Evolutionary conservation across 208 protist species (phyloP).

Genomic region (Trypanosoma brucei): DNA sequence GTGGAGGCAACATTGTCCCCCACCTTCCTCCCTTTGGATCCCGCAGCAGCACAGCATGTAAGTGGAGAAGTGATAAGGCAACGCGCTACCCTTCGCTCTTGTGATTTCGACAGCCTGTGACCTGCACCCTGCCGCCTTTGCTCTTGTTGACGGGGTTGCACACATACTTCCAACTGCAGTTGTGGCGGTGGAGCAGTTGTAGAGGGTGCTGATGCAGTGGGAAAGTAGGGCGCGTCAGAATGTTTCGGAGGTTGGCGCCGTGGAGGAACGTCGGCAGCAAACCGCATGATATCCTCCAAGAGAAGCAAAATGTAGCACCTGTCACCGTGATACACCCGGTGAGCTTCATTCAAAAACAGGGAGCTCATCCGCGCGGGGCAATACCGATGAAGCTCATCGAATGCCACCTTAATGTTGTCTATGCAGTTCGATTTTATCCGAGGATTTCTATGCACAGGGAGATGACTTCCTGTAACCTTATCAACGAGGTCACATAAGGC

Average conservation of each 20-base stretch:
- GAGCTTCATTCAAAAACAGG: constrained; percentile 21
- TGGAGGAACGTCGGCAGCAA: constrained; percentile 11
- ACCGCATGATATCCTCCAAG: constrained; percentile 32
- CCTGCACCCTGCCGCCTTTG: not conserved
- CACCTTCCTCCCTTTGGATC: too few species aligned
- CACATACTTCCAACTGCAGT: not conserved
- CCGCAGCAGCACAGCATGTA: not conserved
- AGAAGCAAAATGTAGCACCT: constrained; percentile 37
- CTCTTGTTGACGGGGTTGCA: not conserved
- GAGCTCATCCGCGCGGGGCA: constrained; percentile 22
- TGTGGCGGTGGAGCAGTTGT: not conserved
- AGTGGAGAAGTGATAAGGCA: constrained; percentile 22
- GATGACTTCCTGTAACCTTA: constrained; percentile 11
- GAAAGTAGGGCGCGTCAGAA: constrained; percentile 8
- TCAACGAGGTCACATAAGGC: constrained; percentile 43
- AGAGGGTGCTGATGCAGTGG: not conserved
- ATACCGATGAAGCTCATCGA: constrained; percentile 27
- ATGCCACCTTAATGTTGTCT: constrained; percentile 41
- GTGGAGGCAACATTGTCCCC: too few species aligned
- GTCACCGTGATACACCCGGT: constrained; percentile 39
- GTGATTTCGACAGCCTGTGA: not conserved
- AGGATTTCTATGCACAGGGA: constrained; percentile 40
- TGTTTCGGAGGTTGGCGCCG: constrained; percentile 3
- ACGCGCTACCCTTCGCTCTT: constrained; percentile 1
- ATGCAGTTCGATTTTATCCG: constrained; percentile 45